phyloP scores from a whole-genome alignment of 164 flowering plant genomes.

The Nymphaea thermarum region DNA sequence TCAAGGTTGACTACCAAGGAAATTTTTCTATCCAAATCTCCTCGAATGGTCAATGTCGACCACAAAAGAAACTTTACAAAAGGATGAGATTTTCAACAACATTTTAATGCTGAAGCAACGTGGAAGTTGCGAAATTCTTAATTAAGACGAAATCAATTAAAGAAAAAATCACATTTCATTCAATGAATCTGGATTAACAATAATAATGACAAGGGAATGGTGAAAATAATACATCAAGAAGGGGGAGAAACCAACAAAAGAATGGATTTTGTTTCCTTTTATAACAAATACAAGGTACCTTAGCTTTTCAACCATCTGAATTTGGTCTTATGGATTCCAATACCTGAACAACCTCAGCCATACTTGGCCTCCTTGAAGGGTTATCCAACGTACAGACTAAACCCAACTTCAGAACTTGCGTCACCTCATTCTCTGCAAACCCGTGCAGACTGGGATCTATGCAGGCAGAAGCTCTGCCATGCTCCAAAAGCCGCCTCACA shows the following conservation, averaged over 20 bases:
- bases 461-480: constrained; percentile 61
- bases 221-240: too few relatives aligned
- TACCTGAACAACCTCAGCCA: constrained; percentile 95
- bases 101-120: not conserved
- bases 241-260: not conserved
- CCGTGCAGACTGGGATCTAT: constrained; percentile 69
- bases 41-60: not conserved
- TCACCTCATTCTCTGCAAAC: constrained; percentile 70
- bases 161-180: not conserved
- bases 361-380: constrained; percentile 82
- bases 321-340: constrained; percentile 79
- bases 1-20: not conserved
- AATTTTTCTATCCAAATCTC: too few relatives aligned
- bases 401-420: constrained; percentile 91
- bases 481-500: constrained; percentile 61
- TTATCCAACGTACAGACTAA: constrained; percentile 70
- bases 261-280: not conserved
- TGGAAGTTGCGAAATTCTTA: too few relatives aligned
- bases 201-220: not conserved
- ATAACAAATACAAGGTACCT: not conserved
- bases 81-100: not conserved
- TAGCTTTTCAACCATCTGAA: constrained; percentile 10
- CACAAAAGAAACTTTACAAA: not conserved
- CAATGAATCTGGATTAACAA: not conserved
- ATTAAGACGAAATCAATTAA: not conserved